phyloP scores from a whole-genome alignment of 1,284 basidiomycete species.

The Leccinum subrobustum region DNA sequence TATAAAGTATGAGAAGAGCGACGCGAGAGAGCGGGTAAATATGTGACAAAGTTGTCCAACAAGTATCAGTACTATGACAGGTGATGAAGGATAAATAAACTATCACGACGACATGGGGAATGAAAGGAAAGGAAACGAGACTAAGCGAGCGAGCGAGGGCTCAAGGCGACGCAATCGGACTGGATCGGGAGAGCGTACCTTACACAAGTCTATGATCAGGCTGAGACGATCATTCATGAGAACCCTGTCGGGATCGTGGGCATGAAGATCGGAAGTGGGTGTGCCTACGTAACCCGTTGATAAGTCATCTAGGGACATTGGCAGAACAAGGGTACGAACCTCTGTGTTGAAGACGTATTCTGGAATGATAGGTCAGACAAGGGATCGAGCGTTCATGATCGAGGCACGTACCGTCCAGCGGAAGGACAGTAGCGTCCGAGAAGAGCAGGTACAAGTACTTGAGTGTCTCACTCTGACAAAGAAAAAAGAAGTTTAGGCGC shows the following conservation, averaged over 20 bases:
- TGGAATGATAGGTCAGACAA: constrained; percentile 30
- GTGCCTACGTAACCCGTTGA: constrained; percentile 44
- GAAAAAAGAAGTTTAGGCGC: background rate
- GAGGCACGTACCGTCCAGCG: constrained; percentile 64
- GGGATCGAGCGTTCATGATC: background rate
- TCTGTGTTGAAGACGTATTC: constrained; percentile 97
- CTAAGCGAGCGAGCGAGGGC: no score
- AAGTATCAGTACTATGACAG: no score
- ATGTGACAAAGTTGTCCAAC: no score
- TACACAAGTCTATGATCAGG: constrained; percentile 1
- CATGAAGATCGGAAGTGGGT: constrained; percentile 65
- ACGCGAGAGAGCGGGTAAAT: no score
- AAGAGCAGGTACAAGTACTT: constrained; percentile 95
- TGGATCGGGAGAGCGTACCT: no score
- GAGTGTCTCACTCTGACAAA: constrained; percentile 77
- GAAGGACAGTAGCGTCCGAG: constrained; percentile 68
- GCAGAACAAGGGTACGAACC: constrained; percentile 39
- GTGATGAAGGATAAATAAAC: no score
- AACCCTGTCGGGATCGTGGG: constrained; percentile 54
- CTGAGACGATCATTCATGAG: constrained; percentile 31
- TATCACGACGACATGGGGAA: no score
- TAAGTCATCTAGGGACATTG: constrained; percentile 39
- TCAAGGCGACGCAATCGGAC: no score
- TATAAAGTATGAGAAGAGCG: no score
- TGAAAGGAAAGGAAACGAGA: no score